These are phyloP conservation scores for Krasilnikovozyma curviuscula DNA, from an alignment of 768 basidiomycete genomes.

Conservation along the genomic window DNA sequence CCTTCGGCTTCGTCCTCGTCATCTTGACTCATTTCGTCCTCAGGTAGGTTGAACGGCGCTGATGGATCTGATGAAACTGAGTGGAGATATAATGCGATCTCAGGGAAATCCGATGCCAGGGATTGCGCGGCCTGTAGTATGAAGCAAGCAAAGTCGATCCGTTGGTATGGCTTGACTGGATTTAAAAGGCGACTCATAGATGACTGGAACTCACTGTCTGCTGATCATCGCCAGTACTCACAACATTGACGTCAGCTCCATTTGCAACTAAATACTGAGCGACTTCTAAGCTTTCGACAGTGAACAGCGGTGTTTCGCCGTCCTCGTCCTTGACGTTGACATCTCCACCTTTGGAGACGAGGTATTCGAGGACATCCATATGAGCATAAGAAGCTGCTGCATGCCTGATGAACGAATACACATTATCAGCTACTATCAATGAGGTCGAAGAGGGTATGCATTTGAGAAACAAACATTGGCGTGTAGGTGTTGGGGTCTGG, in stretches of 20 bases:
- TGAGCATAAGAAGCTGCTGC: constrained; percentile 88
- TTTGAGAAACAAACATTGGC: constrained; percentile 2
- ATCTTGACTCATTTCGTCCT: no score
- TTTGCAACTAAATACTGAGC: constrained; percentile 59
- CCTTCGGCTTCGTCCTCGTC: neutral
- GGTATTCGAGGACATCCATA: constrained; percentile 50
- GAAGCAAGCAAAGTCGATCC: neutral
- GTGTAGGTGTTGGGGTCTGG: constrained; percentile 12
- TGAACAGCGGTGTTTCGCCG: constrained; percentile 80
- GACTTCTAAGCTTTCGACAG: constrained; percentile 60
- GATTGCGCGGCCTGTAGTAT: no score
- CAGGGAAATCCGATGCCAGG: neutral
- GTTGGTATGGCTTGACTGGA: neutral
- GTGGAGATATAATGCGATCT: no score
- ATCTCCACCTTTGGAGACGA: constrained; percentile 65
- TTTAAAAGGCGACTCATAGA: neutral
- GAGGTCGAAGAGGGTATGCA: constrained; percentile 8
- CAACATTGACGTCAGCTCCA: constrained; percentile 39
- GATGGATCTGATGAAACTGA: no score
- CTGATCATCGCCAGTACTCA: neutral
- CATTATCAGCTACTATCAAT: constrained; percentile 1
- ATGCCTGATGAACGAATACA: constrained; percentile 38
- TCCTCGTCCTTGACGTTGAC: constrained; percentile 71
- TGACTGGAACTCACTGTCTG: neutral
- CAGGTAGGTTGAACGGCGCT: no score